Conservation (phyloP, 1,139 yeast species). For the Candida albicans region DNA sequence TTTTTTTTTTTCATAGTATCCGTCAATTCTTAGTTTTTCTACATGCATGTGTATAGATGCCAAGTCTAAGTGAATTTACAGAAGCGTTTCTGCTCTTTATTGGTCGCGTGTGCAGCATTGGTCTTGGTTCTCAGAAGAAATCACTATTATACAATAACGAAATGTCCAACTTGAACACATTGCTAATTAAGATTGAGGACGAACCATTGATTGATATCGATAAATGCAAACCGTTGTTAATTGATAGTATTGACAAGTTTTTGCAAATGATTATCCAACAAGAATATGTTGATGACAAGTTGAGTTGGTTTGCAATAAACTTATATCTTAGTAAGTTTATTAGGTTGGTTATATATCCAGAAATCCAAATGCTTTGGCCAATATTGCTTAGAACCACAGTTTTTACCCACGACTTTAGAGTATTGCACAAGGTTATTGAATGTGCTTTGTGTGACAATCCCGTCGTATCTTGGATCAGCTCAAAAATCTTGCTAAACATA, state of each 20-base stretch:
- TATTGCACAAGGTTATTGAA: slow-evolving; percentile 7
- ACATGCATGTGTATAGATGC: neutral
- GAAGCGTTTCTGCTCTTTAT: neutral
- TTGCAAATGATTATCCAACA: neutral
- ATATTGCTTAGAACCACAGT: slow-evolving; percentile 3
- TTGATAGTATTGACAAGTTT: neutral
- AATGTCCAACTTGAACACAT: slow-evolving; percentile 1
- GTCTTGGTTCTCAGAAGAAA: too few relatives aligned
- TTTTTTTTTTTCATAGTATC: neutral
- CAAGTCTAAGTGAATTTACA: neutral
- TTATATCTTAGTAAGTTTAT: slow-evolving; percentile 6
- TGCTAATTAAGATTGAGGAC: neutral
- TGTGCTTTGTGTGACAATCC: slow-evolving; percentile 3
- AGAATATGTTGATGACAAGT: slow-evolving; percentile 4
- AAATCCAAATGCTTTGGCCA: slow-evolving; percentile 11
- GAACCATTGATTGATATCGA: neutral
- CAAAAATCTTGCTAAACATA: slow-evolving; percentile 6
- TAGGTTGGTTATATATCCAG: slow-evolving; percentile 2
- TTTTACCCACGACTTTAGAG: slow-evolving; percentile 2
- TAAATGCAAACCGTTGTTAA: neutral
- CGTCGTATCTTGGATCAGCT: slow-evolving; percentile 7
- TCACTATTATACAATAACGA: slow-evolving; percentile 2
- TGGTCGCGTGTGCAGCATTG: neutral
- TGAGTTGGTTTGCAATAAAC: slow-evolving; percentile 9
- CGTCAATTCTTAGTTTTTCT: too few relatives aligned